A percentile compares a stretch with the other conserved stretches of the same genome.
These are phyloP conservation scores for Vachellia collinsii DNA, from an alignment of 306 rosid genomes.

Conservation along the genomic window DNA sequence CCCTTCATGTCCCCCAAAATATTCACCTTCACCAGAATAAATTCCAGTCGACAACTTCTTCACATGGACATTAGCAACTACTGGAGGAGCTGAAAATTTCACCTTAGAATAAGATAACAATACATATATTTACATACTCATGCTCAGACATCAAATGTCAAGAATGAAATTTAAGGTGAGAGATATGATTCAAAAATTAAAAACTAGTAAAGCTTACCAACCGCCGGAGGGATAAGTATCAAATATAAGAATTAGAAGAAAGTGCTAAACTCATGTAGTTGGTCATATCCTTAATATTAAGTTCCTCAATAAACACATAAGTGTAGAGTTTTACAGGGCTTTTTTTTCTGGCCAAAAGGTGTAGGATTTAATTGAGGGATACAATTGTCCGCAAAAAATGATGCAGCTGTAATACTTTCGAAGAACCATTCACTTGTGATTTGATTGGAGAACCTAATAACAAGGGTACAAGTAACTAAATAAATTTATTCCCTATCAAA, in stretches of 20 bases:
- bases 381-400: background rate
- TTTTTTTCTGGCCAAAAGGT: background rate
- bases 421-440: background rate
- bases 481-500: background rate
- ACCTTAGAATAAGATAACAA: conserved; percentile 34
- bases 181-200: background rate
- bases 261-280: background rate
- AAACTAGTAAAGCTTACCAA: conserved; percentile 21
- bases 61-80: conserved; percentile 65
- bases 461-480: background rate
- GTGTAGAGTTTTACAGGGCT: background rate
- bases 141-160: background rate
- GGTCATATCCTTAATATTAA: background rate
- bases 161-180: background rate
- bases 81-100: conserved; percentile 79
- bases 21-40: conserved; percentile 90
- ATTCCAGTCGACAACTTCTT: conserved; percentile 69
- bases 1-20: conserved; percentile 97
- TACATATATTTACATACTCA: conserved; percentile 10
- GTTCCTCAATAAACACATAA: background rate
- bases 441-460: background rate
- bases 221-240: conserved; percentile 2
- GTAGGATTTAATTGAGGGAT: background rate
- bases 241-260: conserved; percentile 22
- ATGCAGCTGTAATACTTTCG: background rate